Percentiles rank a stretch among this genome's conserved stretches.
phyloP scores from a whole-genome alignment of 768 basidiomycete species.

The Nidularia pulvinata region DNA sequence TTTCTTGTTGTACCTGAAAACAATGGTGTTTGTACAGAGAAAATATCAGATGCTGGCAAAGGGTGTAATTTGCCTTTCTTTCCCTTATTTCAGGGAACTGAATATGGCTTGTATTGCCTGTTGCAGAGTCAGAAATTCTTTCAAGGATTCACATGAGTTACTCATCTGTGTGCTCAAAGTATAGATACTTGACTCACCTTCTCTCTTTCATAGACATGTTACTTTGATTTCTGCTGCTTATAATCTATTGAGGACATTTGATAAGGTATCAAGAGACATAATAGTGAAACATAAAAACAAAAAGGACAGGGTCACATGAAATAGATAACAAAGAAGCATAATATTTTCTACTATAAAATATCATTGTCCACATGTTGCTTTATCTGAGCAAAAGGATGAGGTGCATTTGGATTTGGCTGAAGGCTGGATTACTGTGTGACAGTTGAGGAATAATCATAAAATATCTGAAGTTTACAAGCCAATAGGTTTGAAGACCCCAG shows the following conservation, averaged over 20 bases:
- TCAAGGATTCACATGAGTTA: slow-evolving; percentile 84
- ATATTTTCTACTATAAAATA: too few relatives aligned
- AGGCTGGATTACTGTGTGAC: too few relatives aligned
- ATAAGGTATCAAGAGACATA: slow-evolving; percentile 8
- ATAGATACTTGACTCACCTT: background rate
- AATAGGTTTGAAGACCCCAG: too few relatives aligned
- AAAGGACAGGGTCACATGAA: background rate
- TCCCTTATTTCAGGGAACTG: background rate
- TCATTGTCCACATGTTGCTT: too few relatives aligned
- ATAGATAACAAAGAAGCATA: too few relatives aligned
- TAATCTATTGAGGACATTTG: slow-evolving; percentile 71
- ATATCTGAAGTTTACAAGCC: too few relatives aligned
- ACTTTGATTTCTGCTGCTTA: slow-evolving; percentile 86
- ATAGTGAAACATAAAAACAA: background rate
- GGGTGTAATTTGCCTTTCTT: slow-evolving; percentile 44
- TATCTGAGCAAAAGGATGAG: too few relatives aligned
- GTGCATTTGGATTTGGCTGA: too few relatives aligned
- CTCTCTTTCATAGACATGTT: slow-evolving; percentile 54
- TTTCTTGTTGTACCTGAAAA: slow-evolving; percentile 86
- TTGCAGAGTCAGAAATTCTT: slow-evolving; percentile 78
- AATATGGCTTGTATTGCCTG: slow-evolving; percentile 2
- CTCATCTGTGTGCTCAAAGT: background rate
- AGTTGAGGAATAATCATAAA: too few relatives aligned
- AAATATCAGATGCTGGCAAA: slow-evolving; percentile 85
- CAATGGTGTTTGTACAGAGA: slow-evolving; percentile 83